A percentile compares a stretch with the other conserved stretches of the same genome.
These are phyloP conservation scores for Tricholoma terreum DNA, from an alignment of 768 basidiomycete species.

Conservation along the genomic window DNA sequence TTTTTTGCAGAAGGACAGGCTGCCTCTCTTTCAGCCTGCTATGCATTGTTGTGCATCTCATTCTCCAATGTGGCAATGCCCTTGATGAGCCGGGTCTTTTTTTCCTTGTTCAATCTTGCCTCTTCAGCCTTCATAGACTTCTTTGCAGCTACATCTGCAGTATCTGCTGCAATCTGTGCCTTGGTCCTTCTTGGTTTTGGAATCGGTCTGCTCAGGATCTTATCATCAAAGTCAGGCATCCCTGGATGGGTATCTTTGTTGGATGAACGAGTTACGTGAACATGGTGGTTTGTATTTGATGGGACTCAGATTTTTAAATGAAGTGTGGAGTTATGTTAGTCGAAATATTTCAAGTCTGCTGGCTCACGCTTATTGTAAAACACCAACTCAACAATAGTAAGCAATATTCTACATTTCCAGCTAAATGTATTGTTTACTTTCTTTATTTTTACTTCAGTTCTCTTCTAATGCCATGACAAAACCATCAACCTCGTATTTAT, in stretches of 20 bases:
- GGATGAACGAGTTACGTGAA: not conserved
- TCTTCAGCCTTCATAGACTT: constrained; percentile 1
- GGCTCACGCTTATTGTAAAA: not conserved
- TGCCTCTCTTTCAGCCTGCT: not conserved
- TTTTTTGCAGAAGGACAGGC: constrained; percentile 1
- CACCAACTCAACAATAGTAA: not conserved
- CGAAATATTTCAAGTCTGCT: not conserved
- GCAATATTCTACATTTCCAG: not conserved
- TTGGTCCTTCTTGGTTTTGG: not conserved
- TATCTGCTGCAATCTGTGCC: not conserved
- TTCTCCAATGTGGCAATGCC: constrained; percentile 1
- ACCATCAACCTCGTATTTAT: not conserved
- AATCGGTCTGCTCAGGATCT: not conserved
- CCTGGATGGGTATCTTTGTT: constrained; percentile 4
- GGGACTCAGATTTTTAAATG: not conserved
- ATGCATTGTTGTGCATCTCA: not conserved
- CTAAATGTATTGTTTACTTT: not conserved
- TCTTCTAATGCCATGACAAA: not conserved
- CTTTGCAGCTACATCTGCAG: not conserved
- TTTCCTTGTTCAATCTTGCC: not conserved
- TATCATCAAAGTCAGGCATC: not conserved
- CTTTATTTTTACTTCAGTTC: not conserved
- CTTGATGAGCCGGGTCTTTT: not conserved
- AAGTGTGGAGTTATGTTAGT: not conserved
- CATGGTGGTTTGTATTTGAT: no score